Evolutionary conservation across 352 stramenopile genomes (phyloP).

Genomic region (Phytophthora constricta): DNA sequence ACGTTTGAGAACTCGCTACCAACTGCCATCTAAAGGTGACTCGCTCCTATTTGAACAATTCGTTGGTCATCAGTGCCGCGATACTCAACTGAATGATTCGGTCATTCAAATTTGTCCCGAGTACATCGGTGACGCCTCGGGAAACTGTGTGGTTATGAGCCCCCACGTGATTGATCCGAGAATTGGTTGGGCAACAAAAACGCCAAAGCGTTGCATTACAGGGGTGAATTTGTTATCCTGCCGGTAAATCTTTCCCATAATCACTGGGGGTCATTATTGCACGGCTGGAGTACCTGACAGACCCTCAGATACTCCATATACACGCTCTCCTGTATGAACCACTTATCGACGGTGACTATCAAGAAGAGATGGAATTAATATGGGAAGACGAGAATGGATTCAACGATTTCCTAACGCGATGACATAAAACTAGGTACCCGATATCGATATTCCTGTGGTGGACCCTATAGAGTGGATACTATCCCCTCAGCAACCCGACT

Average conservation of each 20-base stretch:
- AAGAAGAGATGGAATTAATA: background rate
- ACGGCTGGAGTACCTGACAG: background rate
- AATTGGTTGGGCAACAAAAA: background rate
- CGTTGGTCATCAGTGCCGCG: conserved; percentile 9
- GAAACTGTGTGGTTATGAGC: background rate
- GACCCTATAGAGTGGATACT: background rate
- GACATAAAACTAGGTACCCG: background rate
- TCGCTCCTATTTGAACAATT: conserved; percentile 8
- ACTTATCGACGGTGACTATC: background rate
- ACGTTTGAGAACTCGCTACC: background rate
- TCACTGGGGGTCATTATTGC: conserved; percentile 17
- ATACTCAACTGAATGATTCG: conserved; percentile 12
- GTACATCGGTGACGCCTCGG: background rate
- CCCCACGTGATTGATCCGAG: background rate
- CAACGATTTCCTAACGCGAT: background rate
- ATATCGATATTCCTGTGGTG: background rate
- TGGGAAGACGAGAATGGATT: background rate
- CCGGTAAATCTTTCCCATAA: conserved; percentile 8
- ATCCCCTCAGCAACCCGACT: background rate
- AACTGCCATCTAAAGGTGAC: background rate
- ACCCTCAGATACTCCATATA: background rate
- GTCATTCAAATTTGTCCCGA: conserved; percentile 9
- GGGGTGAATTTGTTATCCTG: conserved; percentile 8
- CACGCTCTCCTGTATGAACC: background rate
- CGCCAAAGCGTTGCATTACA: background rate